These are phyloP conservation scores for Penicillium sp. DNA, from an alignment of 2,329 filamentous ascomycete species.

Conservation along the genomic window DNA sequence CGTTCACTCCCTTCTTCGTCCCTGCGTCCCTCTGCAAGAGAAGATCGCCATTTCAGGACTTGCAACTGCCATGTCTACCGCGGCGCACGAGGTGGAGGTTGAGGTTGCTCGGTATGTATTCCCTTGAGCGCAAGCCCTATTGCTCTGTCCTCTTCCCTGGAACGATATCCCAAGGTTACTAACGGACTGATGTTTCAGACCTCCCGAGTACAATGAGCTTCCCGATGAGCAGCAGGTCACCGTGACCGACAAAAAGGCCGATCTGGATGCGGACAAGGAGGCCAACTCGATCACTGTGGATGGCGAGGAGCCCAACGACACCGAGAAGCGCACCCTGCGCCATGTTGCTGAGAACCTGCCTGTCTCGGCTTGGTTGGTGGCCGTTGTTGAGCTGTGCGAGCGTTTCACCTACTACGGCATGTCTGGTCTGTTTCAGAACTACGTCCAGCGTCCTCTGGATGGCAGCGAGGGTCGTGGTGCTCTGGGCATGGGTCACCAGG, in stretches of 20 bases:
- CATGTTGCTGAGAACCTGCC: conserved; percentile 57
- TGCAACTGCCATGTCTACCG: conserved; percentile 22
- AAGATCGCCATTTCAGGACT: conserved; percentile 7
- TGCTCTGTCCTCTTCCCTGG: too few species aligned
- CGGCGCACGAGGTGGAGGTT: conserved; percentile 30
- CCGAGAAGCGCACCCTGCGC: conserved; percentile 51
- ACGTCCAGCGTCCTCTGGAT: conserved; percentile 46
- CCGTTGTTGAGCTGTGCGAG: conserved; percentile 56
- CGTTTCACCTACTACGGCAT: conserved; percentile 60
- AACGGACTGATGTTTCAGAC: conserved; percentile 11
- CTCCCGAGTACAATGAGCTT: conserved; percentile 19
- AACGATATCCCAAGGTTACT: too few species aligned
- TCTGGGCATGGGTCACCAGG: conserved; percentile 44
- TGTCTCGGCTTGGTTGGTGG: conserved; percentile 56
- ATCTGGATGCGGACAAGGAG: conserved; percentile 33
- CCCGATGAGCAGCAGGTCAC: conserved; percentile 16
- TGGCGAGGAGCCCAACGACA: conserved; percentile 53
- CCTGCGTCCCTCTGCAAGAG: conserved; percentile 10
- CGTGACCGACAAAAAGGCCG: conserved; percentile 25
- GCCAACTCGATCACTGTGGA: conserved; percentile 38
- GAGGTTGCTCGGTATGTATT: conserved; percentile 28
- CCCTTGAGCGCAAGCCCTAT: not conserved
- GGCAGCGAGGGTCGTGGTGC: conserved; percentile 42
- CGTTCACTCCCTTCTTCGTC: conserved; percentile 5
- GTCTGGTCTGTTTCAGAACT: conserved; percentile 57